Conservation (phyloP, 2,329 filamentous ascomycete genomes). For the Massarina eburnea region DNA sequence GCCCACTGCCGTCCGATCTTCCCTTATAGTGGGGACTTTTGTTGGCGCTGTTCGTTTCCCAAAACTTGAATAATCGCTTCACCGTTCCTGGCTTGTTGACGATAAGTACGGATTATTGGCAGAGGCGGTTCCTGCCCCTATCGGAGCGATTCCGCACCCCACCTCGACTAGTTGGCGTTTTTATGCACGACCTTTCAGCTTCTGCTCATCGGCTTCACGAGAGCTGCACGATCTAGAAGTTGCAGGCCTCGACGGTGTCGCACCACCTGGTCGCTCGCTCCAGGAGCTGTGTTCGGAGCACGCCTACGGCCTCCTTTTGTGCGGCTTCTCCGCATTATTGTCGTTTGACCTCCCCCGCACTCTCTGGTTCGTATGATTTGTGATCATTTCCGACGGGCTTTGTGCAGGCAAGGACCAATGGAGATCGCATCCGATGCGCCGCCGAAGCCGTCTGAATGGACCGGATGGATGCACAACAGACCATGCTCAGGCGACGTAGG, state of each 20-base stretch:
- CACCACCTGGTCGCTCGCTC: constrained; percentile 8
- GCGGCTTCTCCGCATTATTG: constrained; percentile 23
- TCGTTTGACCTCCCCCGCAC: constrained; percentile 11
- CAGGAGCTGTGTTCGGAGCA: background rate
- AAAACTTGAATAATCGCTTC: no score
- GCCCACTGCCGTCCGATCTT: no score
- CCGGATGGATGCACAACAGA: constrained; percentile 17
- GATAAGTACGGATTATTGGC: no score
- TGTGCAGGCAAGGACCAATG: constrained; percentile 20
- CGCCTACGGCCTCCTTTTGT: constrained; percentile 2
- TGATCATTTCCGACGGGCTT: constrained; percentile 1
- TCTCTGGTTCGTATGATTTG: background rate
- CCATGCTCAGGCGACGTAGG: background rate
- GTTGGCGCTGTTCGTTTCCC: no score
- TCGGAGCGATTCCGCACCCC: no score
- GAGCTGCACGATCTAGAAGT: background rate
- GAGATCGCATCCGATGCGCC: constrained; percentile 28
- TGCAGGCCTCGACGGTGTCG: constrained; percentile 5
- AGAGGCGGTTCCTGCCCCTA: no score
- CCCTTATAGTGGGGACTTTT: no score
- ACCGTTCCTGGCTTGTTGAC: no score
- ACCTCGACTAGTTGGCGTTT: background rate
- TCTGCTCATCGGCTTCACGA: background rate
- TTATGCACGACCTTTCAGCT: background rate
- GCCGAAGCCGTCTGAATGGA: constrained; percentile 16